Evolutionary conservation across 805 yeast genomes (phyloP), one percentile per base, ranked within the genome.

Genomic region (Scheffersomyces lignosus): DNA sequence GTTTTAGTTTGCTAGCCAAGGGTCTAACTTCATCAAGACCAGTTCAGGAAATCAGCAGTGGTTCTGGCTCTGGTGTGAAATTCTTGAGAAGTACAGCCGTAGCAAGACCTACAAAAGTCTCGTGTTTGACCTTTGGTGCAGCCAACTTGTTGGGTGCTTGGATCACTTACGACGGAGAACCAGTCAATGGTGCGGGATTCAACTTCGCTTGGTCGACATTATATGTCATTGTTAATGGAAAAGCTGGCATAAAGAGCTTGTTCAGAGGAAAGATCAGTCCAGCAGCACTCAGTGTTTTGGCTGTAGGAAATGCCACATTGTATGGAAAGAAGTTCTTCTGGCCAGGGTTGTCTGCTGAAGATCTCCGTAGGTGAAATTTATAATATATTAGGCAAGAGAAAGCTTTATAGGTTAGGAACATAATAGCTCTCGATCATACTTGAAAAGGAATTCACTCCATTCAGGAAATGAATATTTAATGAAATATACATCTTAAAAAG

Each of bases 171-270:
- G 96, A 89, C 54, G 82, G 86, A 12, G 96, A 88, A 51, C 61
- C 78, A 15, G 73, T 75, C 31, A 81, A 85, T 60, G 96, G 95
- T 3, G 73, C 91, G 1, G 96, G 96, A 0, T 83, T 89, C 52
- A 66, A 75, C 5, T 70, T 78, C 49, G 95, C 93, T 2, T 90
- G 96, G 96, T 78, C 87, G 5, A 58, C 84, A 5, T 60, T 89
- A 40, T 90, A 87, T 51, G 54, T 83, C 40, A 55, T 89, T 9
- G 87, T 83, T 12, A 86, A 87, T 52, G 87, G 88, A 1, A 72
- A 71, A 27, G 73, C 78, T 5, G 68, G 85, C 9, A 32, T 83
- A 18, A 67, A 64, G 29, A 72, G 75, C 25, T 43, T 81, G 42
- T 64, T 78, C 38, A 71, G 77, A 33, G 81, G 81, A 33, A 78